Conservation (phyloP, 768 basidiomycete species). For the Lepiota subincarnata region DNA sequence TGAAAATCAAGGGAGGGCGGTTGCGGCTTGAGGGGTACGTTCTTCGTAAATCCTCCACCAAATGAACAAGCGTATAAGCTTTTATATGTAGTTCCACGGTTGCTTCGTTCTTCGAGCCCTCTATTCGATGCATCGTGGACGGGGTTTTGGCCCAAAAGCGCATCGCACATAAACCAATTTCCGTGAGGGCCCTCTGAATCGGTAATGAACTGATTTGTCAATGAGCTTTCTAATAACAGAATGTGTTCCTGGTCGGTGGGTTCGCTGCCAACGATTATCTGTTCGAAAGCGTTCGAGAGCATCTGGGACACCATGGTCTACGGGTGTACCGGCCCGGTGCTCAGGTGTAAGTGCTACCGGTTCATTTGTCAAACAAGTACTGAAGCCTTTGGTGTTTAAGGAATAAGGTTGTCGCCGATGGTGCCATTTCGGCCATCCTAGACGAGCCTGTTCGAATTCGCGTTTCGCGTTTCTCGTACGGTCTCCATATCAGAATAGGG, state of each 20-base stretch:
- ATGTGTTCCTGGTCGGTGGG: constrained; percentile 45
- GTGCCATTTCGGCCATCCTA: constrained; percentile 18
- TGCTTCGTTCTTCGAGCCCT: constrained; percentile 24
- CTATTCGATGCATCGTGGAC: constrained; percentile 21
- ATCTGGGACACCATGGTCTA: constrained; percentile 29
- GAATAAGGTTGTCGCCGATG: constrained; percentile 24
- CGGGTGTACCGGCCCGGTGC: constrained; percentile 41
- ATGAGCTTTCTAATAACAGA: constrained; percentile 16
- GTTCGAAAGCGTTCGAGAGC: constrained; percentile 31
- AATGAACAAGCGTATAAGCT: background rate
- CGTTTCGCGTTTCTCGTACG: constrained; percentile 16
- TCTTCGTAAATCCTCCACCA: background rate
- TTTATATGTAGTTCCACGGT: constrained; percentile 17
- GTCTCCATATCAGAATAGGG: constrained; percentile 1
- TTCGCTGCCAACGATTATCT: constrained; percentile 52
- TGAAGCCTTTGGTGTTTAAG: constrained; percentile 1
- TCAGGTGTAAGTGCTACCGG: constrained; percentile 35
- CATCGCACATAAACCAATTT: background rate
- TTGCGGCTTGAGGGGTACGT: constrained; percentile 38
- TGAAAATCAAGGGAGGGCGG: constrained; percentile 41
- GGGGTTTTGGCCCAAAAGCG: constrained; percentile 17
- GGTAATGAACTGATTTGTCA: background rate
- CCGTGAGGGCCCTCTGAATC: background rate
- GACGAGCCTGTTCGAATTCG: constrained; percentile 12
- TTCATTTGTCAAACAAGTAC: background rate